These are phyloP conservation scores for Ocimum tenuiflorum DNA, from an alignment of 257 asterid genomes.

Conservation along the genomic window DNA sequence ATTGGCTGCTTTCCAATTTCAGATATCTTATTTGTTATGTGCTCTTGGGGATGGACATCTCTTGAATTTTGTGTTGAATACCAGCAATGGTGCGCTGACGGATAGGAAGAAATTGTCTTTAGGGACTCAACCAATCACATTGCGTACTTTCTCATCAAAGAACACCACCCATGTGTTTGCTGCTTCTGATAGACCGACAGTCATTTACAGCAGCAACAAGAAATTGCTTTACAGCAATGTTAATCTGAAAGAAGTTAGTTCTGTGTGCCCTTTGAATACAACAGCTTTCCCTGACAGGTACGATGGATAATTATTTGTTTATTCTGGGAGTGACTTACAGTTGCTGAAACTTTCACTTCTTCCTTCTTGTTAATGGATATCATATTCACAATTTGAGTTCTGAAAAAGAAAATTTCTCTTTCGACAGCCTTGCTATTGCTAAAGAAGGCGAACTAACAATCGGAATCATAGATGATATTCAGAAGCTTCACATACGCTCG, in stretches of 20 bases:
- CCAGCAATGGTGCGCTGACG: constrained; percentile 71
- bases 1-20: constrained; percentile 29
- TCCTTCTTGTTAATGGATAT: constrained; percentile 4
- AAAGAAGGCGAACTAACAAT: constrained; percentile 95
- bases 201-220: constrained; percentile 96
- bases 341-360: not conserved
- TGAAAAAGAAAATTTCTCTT: constrained; percentile 13
- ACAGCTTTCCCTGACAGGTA: constrained; percentile 99
- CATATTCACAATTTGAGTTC: not conserved
- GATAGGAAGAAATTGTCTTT: constrained; percentile 95
- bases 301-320: not conserved
- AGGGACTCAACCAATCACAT: constrained; percentile 93
- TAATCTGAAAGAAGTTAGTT: constrained; percentile 87
- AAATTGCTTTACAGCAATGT: constrained; percentile 93
- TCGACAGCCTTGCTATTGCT: constrained; percentile 87
- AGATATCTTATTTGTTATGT: constrained; percentile 91
- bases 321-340: not conserved
- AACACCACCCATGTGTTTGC: constrained; percentile 93
- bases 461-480: constrained; percentile 96
- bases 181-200: constrained; percentile 96
- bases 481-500: constrained; percentile 93
- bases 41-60: constrained; percentile 99
- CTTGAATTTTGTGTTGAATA: constrained; percentile 74
- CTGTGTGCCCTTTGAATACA: constrained; percentile 97
- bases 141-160: constrained; percentile 93